Base-by-base conservation (phyloP, 306 rosid genomes). In the Calophaca sinica region DNA sequence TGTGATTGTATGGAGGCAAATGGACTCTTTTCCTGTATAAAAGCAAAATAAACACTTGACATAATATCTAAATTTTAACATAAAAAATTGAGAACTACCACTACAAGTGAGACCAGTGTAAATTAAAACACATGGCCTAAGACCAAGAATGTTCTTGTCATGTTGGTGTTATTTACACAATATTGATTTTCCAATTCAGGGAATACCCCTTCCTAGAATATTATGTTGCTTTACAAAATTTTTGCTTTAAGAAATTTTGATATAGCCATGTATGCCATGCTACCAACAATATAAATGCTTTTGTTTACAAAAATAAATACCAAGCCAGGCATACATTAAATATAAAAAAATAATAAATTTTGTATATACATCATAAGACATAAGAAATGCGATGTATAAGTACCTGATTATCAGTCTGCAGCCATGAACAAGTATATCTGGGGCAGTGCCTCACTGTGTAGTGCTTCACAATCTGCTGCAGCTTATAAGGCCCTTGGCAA, bases 361-460 rank as follows among this genome's bases (percentile, higher is more conserved):
- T 9, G n/a, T 10, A 45, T 2, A 45, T 45, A 10, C 13, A 45
- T 45, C 26, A 20, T 20, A 20, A 20, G 26, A 20, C 1, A 20
- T 20, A 20, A 0, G 26, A 1, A 20, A 20, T 20, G 26, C 26
- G 26, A 20, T 20, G 26, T 20, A 20, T 13, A 26, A 14, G 32
- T 53, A 53, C 60, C 60, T 20, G 60, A 26, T 29, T 32, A 9
- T 31, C 5, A 58, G 63, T 58, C 2, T 31, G 70, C 42, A 67
- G 5, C 42, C 58, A 46, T 26, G 57, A 33, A 32, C 6, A 67
- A 46, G 44, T 46, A 46, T 46, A 67, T 12, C 12, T 31, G 29
- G 72, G 58, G 29, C 72, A 67, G 52, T 29, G 28, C 41, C 38
- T 67, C 35, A 11, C 58, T 46, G 72, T 67, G 9, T 29, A 67